Base-by-base conservation (phyloP, 1,139 yeast genomes). In the Diutina siamensis region DNA sequence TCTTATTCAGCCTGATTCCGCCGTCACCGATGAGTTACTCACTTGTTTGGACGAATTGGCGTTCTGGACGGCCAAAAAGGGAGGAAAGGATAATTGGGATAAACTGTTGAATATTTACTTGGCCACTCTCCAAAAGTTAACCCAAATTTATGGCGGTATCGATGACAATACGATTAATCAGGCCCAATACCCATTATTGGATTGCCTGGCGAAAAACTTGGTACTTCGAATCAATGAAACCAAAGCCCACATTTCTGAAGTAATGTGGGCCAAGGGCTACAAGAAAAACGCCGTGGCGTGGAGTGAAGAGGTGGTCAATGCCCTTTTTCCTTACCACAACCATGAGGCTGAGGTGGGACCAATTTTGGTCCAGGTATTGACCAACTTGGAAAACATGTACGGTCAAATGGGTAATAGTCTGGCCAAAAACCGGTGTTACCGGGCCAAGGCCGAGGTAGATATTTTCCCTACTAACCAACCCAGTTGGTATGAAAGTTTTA, bases 171-270 rank as follows among this genome's bases (percentile, higher is more conserved):
- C 50, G n/a, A 46, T 51, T 3, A 51, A 55, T 13, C 73, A 70
- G 50, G 54, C 59, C 1, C 56, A 54, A 33, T 65, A 57, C 51
- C 74, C 75, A 4, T 56, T 68, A 19, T 67, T 70, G 53, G 56
- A 70, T 52, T 65, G 71, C 51, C 60, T 59, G 40, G 52, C 51
- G n/a, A 57, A 57, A 18, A 68, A 67, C 48, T 46, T 69, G 9
- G 51, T 51, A 18, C 52, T 66, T 50, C 48, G 55, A 22, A 58
- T 59, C 19, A 65, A 66, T 44, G 71, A 67, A 44, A 56, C 76
- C 45, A 74, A 76, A 59, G 72, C 80, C 15, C 82, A 81, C 57
- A 64, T 83, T 18, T 71, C 83, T 48, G 89, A 83, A 58, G 62
- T 83, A 5, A 59, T 82, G 51, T 83, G 87, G 84, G 73, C 72